Evolutionary conservation across 192 early-diverging fungal species (phyloP), one percentile per base, ranked within the genome.

Genomic region (Podila epicladia): DNA sequence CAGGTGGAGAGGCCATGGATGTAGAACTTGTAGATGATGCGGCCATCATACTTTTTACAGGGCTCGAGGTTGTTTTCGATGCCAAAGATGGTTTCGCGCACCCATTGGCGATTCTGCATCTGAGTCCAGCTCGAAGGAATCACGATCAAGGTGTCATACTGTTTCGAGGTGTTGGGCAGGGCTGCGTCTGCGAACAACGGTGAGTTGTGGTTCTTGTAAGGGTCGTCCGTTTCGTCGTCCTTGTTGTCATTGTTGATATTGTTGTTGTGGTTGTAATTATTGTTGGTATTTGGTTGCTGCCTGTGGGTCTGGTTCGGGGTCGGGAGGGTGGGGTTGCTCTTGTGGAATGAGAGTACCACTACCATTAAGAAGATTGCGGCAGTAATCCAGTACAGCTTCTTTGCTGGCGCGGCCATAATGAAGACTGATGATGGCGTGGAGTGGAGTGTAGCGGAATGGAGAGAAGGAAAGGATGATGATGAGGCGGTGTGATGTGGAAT

Each of bases 11-110:
- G 65, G 12, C 77, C 77, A 33, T 80, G 71, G 62, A 83, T 77
- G 41, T 71, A 86, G 55, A 88, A 87, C 26, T 82, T 80, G 69
- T 88, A 85, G 68, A 82, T 82, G 15, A 86, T 74, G 5, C 75
- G 59, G 31, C 74, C 70, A n/a, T 86, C 73, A 58, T 83, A 61
- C 9, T 64, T 62, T 66, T 84, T 86, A 58, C 87, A 90, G 13
- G 87, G 89, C 49, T 82, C 64, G 11, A 88, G 51, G 65, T 87
- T 90, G 67, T 90, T 70, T 26, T 70, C 59, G 50, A 88, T 83
- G 12, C 89, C 89, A 83, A 90, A 90, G 53, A 87, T 69, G 7
- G 72, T 74, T 63, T 87, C 74, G 22, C 89, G 86, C 26, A 90
- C 82, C 74, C 87, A 77, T 31, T 70, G 72, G 26, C 89, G 83